Evolutionary conservation across 1,284 basidiomycete species (phyloP), one percentile per base, ranked within the genome.

Genomic region (Cutaneotrichosporon sp.): DNA sequence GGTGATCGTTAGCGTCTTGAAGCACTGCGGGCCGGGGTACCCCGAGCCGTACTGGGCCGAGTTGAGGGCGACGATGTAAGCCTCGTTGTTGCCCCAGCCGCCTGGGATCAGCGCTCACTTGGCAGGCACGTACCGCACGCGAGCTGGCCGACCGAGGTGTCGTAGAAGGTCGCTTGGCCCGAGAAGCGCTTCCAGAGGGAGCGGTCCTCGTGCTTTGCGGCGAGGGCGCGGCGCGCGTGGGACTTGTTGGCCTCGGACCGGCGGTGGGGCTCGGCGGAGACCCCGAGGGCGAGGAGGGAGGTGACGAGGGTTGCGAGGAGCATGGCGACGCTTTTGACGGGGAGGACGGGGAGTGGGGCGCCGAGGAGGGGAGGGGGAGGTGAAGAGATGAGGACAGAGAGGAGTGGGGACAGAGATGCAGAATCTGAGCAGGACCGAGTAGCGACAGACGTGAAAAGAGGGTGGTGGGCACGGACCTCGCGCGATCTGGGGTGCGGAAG

Each of bases 1-100:
- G 8, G 82, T 79, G 71, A 92, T 88, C 34, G 84, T 85, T 66
- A 92, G 87, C 24, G 71, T 73, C 76, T 85, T 80, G 72, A 84
- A 85, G 77, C 90, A 91, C 51, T 84, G 54, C 18, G 84, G 80
- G n/a, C 86, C 84, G 42, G 87, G 86, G 71, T 86, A 89, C 8
- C 69, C 70, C 10, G 59, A 51, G 31, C 73, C 72, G 55, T 71
- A 72, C 59, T 79, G 75, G 14, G 69, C 68, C 3, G 69, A 56
- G 66, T 80, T 42, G 38, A 42, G 38, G 14, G 38, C 38, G 38
- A 42, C 38, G 18, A 42, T 42, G 38, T 42, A n/a, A 0, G 38
- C 38, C 16, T 42, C 38, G 7, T 42, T 42, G 38, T n/a, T 42
- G 18, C 38, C 38, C 1, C 1, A 6, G 38, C 38, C 38, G 38